phyloP scores from a whole-genome alignment of 306 rosid genomes.

The Cucurbita moschata region DNA sequence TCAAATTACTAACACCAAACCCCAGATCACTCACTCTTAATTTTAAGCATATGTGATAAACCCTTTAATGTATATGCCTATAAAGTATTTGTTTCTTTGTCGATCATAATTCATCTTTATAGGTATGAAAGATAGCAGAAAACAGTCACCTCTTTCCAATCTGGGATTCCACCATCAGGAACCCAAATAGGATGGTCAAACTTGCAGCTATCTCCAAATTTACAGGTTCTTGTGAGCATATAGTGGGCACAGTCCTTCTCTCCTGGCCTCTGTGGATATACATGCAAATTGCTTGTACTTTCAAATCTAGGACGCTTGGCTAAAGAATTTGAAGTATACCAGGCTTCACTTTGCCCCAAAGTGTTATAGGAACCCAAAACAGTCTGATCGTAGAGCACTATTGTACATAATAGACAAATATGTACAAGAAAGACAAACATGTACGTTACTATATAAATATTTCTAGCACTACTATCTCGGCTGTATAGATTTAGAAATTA shows the following conservation, averaged over 20 bases:
- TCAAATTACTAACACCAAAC: not conserved
- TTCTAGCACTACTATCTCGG: slow-evolving; percentile 34
- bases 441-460: slow-evolving; percentile 50
- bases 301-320: slow-evolving; percentile 95
- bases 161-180: slow-evolving; percentile 99
- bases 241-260: slow-evolving; percentile 98
- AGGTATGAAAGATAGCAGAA: slow-evolving; percentile 39
- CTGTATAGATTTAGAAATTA: slow-evolving; percentile 22
- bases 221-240: slow-evolving; percentile 99
- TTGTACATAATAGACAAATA: slow-evolving; percentile 51
- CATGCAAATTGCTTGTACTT: slow-evolving; percentile 72
- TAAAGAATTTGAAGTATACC: slow-evolving; percentile 76
- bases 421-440: slow-evolving; percentile 50
- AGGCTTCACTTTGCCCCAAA: slow-evolving; percentile 88
- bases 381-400: slow-evolving; percentile 88
- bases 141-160: slow-evolving; percentile 99
- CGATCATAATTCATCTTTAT: slow-evolving; percentile 16
- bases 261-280: slow-evolving; percentile 97
- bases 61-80: not conserved
- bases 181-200: slow-evolving; percentile 99
- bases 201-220: slow-evolving; percentile 96
- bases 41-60: not conserved
- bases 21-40: slow-evolving; percentile 13
- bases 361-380: slow-evolving; percentile 58
- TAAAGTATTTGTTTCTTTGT: not conserved